Base-by-base conservation (phyloP, 768 basidiomycete species). In the Mycena indigotica region DNA sequence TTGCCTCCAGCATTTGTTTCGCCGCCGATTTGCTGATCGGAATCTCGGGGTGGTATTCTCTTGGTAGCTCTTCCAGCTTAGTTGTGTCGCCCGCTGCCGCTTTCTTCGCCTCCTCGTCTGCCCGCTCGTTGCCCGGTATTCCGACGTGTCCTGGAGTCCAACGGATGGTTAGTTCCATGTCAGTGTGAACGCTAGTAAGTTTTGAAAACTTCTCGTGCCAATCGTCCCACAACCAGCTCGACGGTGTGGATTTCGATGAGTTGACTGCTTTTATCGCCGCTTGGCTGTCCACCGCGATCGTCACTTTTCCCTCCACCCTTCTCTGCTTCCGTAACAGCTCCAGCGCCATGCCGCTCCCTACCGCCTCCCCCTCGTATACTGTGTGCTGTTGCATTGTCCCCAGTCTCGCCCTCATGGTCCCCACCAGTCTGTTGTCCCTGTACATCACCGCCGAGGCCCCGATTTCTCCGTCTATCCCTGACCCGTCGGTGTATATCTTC, bases 281-380 rank as follows among this genome's bases (percentile, higher is more conserved):
- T n/a, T n/a, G n/a, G n/a, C n/a, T n/a, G n/a, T n/a, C n/a, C n/a
- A n/a, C n/a, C 0, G 16, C 46, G 0, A 72, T 53, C 0, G 53
- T 54, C 0, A 59, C 61, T 0, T 25, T n/a, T 1, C 28, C 55
- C 1, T 3, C 5, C 0, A 48, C 13, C 12, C 21, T 28, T n/a
- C 24, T 10, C 28, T 46, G 19, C 32, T 35, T 15, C 21, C n/a
- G 15, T 4, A 67, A n/a, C 0, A 70, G 39, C 0, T 65, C 55
- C 2, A 61, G 17, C 1, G 55, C 70, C 3, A 69, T 21, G 0
- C 50, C 28, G 3, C 58, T 50, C 0, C 68, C 68, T 1, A 69
- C 57, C 1, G 59, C 58, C 28, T 73, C 71, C 0, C 62, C 65
- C 26, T 71, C n/a, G 25, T 60, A 70, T 0, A 69, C 68, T 0